These are phyloP conservation scores for Cucurbita maxima DNA, from an alignment of 306 rosid genomes.

Conservation along the genomic window DNA sequence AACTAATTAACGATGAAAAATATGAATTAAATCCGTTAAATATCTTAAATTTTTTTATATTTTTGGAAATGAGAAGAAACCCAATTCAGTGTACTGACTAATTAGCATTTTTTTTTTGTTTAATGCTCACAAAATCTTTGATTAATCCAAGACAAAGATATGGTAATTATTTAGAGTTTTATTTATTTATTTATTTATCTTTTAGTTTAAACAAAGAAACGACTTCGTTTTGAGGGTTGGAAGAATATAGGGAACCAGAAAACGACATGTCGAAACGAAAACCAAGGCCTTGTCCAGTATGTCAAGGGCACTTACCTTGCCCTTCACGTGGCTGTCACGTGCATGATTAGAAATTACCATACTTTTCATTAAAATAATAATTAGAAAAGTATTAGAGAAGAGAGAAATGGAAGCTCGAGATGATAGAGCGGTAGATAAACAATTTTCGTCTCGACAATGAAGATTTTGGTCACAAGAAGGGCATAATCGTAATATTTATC, in stretches of 20 bases:
- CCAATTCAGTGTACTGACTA: not conserved
- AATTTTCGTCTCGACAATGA: no score
- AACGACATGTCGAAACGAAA: not conserved
- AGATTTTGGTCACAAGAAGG: no score
- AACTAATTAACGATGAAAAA: no score
- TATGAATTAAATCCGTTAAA: no score
- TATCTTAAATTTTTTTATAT: not conserved
- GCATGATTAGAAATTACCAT: not conserved
- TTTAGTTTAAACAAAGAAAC: not conserved
- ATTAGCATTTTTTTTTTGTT: not conserved
- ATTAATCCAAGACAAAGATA: constrained; percentile 6
- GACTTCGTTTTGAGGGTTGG: not conserved
- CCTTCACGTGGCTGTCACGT: constrained; percentile 2
- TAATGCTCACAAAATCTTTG: not conserved
- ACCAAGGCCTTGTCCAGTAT: not conserved
- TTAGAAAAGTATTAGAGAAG: no score
- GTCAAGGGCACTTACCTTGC: not conserved
- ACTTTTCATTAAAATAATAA: no score
- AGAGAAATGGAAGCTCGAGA: no score
- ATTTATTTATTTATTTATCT: not conserved
- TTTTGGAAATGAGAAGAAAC: not conserved
- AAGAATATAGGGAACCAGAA: constrained; percentile 2
- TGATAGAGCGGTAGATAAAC: no score
- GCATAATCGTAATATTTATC: no score
- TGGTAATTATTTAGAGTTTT: not conserved